Conservation (phyloP, 2,329 filamentous ascomycete species). For the Diaporthe sp. region DNA sequence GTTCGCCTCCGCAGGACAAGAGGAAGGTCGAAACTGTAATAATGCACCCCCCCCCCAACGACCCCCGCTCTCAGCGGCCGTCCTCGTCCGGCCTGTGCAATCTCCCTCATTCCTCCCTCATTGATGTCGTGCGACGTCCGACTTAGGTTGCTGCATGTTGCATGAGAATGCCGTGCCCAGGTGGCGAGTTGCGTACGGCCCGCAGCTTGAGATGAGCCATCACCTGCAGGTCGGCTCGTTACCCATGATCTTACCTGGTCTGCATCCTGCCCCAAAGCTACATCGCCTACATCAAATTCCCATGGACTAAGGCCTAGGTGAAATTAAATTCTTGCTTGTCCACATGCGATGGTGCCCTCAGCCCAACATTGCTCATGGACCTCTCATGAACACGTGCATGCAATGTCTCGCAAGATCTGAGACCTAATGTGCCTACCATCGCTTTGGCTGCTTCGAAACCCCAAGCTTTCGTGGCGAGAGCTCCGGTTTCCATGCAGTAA, state of each 20-base stretch:
- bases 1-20: not conserved
- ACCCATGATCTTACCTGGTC: not conserved
- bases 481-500: too few relatives aligned
- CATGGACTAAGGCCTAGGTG: not conserved
- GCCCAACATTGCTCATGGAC: not conserved
- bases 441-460: not conserved
- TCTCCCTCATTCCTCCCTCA: not conserved
- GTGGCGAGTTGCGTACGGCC: conserved; percentile 5
- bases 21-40: not conserved
- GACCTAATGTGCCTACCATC: not conserved
- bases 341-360: not conserved
- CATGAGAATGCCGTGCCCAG: conserved; percentile 20
- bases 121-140: conserved; percentile 4
- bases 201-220: conserved; percentile 5
- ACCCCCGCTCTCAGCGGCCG: not conserved
- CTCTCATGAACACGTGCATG: not conserved
- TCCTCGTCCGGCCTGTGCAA: not conserved
- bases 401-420: not conserved
- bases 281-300: not conserved
- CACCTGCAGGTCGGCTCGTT: not conserved
- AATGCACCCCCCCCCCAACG: not conserved
- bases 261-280: too few relatives aligned
- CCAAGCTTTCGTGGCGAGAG: too few relatives aligned
- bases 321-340: not conserved
- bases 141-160: conserved; percentile 20